These are phyloP conservation scores for Nothomitra cinnamomea DNA, from an alignment of 2,329 filamentous ascomycete species.

Conservation along the genomic window DNA sequence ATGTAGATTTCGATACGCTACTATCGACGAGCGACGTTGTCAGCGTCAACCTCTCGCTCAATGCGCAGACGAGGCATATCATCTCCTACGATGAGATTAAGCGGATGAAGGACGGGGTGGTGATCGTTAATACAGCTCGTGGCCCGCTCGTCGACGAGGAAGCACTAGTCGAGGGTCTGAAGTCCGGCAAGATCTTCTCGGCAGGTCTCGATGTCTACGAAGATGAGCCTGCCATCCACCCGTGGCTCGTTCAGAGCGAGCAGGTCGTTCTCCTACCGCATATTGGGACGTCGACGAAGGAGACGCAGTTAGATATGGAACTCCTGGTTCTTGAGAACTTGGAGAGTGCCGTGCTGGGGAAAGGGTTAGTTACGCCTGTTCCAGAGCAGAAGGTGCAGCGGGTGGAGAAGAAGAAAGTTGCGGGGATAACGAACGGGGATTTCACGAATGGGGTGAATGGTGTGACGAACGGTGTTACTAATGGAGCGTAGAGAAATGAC, in stretches of 20 bases:
- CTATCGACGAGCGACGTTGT: constrained; percentile 56
- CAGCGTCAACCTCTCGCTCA: constrained; percentile 63
- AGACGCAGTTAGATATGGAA: constrained; percentile 9
- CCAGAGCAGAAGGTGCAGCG: constrained; percentile 11
- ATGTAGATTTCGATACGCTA: constrained; percentile 31
- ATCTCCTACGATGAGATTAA: constrained; percentile 25
- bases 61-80: constrained; percentile 22
- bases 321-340: not conserved
- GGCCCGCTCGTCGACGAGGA: constrained; percentile 32
- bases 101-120: constrained; percentile 29
- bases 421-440: too few species aligned
- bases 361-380: not conserved
- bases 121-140: constrained; percentile 34
- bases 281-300: constrained; percentile 16
- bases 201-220: constrained; percentile 33
- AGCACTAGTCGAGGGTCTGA: constrained; percentile 30
- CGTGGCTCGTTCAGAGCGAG: constrained; percentile 25
- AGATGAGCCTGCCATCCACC: constrained; percentile 27
- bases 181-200: constrained; percentile 27
- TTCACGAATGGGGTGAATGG: too few species aligned
- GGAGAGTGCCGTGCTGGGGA: not conserved
- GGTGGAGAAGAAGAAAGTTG: constrained; percentile 23
- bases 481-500: too few species aligned
- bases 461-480: too few species aligned
- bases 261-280: constrained; percentile 29